Base-by-base conservation (phyloP, 495 filamentous ascomycete species). In the Neurospora sp. region DNA sequence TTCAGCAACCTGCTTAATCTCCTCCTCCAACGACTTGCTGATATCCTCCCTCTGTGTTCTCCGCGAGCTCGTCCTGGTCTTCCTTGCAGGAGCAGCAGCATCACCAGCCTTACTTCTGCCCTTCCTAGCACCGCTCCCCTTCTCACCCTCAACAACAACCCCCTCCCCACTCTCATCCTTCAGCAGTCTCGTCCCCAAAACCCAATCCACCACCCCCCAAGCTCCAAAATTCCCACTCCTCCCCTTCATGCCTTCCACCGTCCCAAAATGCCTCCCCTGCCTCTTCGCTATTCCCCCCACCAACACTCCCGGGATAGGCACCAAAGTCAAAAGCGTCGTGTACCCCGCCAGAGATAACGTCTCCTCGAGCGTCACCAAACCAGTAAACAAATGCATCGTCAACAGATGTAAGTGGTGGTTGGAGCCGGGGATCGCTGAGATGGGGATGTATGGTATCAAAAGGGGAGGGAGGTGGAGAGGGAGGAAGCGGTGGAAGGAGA, bases 321-420 rank as follows among this genome's bases (percentile, higher is more conserved):
- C 54, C 54, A 66, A 27, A 7, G 54, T 35, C 7, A 66, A 37
- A 3, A 66, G 14, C 6, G 90, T 80, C 14, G 83, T 88, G 82
- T 97, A 98, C 20, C 95, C 94, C 6, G 89, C 93, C 82, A 91
- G 91, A 3, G 90, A 84, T 73, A 94, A 87, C 4, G 89, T 90
- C 76, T 97, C 93, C 76, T 97, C 93, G 4, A 96, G 71, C 0
- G 92, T 93, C 69, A 91, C 83, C 42, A 93, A 62, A 87, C 83
- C 16, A 39, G 93, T 80, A 74, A 93, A 91, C 27, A 94, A 44
- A 70, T 94, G 86, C 84, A 90, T 97, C 1, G 93, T 95, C 71
- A 97, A 84, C 70, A 96, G 85, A 81, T 98, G 95, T 71, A 96
- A 85, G 79, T 94, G 92, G 74, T 90, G 78, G 83, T 16, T 91